Evolutionary conservation across 1,284 basidiomycete genomes (phyloP), one percentile per base, ranked within the genome.

Genomic region (Ustilago shanxiensis): DNA sequence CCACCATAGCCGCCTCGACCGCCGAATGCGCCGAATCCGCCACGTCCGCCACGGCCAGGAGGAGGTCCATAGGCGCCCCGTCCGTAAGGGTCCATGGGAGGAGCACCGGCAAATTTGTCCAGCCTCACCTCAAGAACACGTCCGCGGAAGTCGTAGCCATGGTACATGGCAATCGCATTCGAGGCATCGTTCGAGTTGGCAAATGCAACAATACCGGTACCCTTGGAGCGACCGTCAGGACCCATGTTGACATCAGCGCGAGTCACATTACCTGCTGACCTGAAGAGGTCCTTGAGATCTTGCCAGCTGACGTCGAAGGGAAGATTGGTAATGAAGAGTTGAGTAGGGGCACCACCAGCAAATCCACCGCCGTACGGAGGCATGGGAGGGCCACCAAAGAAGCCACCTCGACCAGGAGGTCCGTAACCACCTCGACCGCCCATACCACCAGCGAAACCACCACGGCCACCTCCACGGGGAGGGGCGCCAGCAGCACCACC

Each of bases 281-380:
- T 91, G 91, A 98, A 98, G 33, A 98, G 88, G 86, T 98, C 95
- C 86, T 98, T 99, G 67, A 99, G 89, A 86, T 99, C 96, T 87
- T 99, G 96, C 96, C 96, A 99, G 44, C 94, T 94, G 33, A 95
- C 95, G 87, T 95, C 94, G 83, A 93, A 93, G 0, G 95, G 96
- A 41, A 76, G 62, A 86, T 96, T 96, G 62, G 93, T 93, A 80
- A 97, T 91, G 77, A 95, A 97, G 57, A 98, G 90, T 84, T 96
- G 94, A 82, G 90, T 79, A 35, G 79, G 79, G 0, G 77, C 74
- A 33, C 67, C 77, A 35, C 55, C 72, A n/a, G 13, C 71, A 28
- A 68, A 73, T 2, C 66, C 72, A 39, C 72, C 72, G 29, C 68
- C 67, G 26, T 67, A 71, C 13, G 62, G 50, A 26, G 72, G 64